phyloP scores from a whole-genome alignment of 495 filamentous ascomycete genomes.

The Podospora sp. region DNA sequence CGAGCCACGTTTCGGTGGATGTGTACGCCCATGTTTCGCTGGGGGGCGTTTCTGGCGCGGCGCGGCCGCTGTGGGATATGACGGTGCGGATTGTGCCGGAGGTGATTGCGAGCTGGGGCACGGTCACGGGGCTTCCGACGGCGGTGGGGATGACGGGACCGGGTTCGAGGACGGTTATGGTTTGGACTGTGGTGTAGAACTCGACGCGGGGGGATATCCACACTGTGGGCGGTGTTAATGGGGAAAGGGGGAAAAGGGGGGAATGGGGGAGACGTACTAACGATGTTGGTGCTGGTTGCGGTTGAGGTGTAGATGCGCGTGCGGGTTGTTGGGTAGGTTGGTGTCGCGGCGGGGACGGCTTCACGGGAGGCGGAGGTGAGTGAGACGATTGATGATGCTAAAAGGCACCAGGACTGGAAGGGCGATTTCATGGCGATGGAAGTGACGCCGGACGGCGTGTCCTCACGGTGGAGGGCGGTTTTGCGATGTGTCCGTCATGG shows the following conservation, averaged over 20 bases:
- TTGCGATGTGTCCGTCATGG: neutral
- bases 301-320: neutral
- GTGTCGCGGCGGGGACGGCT: neutral
- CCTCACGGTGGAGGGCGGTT: neutral
- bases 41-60: neutral
- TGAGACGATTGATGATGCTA: neutral
- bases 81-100: conserved; percentile 9
- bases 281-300: neutral
- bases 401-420: neutral
- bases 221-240: conserved; percentile 15
- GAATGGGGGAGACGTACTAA: neutral
- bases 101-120: conserved; percentile 13
- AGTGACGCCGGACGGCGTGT: neutral
- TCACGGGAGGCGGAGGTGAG: neutral
- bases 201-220: conserved; percentile 13
- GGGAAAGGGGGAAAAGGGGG: neutral
- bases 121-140: conserved; percentile 13
- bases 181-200: conserved; percentile 15
- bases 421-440: neutral
- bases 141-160: neutral
- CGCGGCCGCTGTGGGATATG: conserved; percentile 2
- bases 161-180: conserved; percentile 21
- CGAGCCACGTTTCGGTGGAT: conserved; percentile 18
- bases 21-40: neutral
- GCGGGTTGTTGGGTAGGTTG: neutral